Evolutionary conservation across 768 basidiomycete genomes (phyloP).

Genomic region (Calocera cornea): DNA sequence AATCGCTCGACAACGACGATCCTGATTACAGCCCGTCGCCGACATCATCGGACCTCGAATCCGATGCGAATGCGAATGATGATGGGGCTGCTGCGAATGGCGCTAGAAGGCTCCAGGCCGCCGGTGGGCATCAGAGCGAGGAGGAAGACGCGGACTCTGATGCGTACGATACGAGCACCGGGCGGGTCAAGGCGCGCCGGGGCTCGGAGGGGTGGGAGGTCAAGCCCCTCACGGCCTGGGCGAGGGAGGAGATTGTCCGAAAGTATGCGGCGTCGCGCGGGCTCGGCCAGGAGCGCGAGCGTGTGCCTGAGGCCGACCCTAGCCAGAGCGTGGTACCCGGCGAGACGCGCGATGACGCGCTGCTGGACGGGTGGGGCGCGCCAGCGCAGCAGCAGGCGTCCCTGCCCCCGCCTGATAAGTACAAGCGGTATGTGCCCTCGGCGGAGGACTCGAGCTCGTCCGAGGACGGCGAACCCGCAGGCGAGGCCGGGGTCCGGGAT

Average conservation of each 20-base stretch:
- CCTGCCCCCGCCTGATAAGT: slow-evolving; percentile 1
- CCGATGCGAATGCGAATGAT: slow-evolving; percentile 11
- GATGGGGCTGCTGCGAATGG: no score
- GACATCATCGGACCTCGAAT: slow-evolving; percentile 13
- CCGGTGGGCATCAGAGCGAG: background rate
- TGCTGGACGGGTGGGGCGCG: background rate
- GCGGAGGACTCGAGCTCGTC: slow-evolving; percentile 2
- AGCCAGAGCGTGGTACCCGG: background rate
- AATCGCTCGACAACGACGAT: slow-evolving; percentile 16
- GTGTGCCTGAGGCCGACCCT: background rate
- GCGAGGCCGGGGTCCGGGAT: background rate
- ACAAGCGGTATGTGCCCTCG: slow-evolving; percentile 3
- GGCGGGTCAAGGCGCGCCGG: slow-evolving; percentile 33
- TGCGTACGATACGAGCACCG: slow-evolving; percentile 6
- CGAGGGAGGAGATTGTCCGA: background rate
- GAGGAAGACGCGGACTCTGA: slow-evolving; percentile 11
- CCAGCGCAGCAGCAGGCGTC: background rate
- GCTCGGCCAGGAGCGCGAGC: background rate
- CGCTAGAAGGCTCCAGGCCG: background rate
- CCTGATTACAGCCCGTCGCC: slow-evolving; percentile 18
- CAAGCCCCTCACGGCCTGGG: background rate
- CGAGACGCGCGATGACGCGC: background rate
- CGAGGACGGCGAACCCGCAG: background rate
- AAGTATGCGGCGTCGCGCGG: background rate
- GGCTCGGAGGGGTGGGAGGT: slow-evolving; percentile 77